Base-by-base conservation (phyloP, 306 rosid genomes). In the Trifolium subterraneum region DNA sequence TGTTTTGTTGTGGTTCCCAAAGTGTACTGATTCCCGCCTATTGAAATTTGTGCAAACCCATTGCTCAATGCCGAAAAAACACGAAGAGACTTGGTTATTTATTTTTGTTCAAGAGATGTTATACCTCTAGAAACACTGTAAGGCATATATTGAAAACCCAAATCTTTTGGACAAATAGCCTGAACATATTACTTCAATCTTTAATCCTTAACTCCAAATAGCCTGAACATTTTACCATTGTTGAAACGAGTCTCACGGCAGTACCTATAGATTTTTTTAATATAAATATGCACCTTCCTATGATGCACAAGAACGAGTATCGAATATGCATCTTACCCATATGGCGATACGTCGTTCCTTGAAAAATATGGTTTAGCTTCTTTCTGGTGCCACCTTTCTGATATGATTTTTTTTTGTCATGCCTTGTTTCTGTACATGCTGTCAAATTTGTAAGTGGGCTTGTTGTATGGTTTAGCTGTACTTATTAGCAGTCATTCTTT, bases 51-150 rank as follows among this genome's bases (percentile, higher is more conserved):
- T 3, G 38, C 54, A 22, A 50, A 62, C 16, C 22, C 3, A 33
- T 18, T 25, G 25, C 35, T 70, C 72, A 72, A 64, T 71, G 68
- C 29, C 51, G 36, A 75, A 65, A 39, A 31, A 8, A 58, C 63
- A 33, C 1, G 9, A 44, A 39, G 72, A 38, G 48, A 20, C 60
- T 44, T 50, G 13, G 27, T 52, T 25, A 3, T 70, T 29, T 71
- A 5, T 59, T 55, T n/a, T 73, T 41, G 58, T 60, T 77, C 38
- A 31, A 58, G 25, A 42, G 41, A 64, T 47, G 35, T 31, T 54
- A 47, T 56, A 19, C 39, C 9, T 50, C 8, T 50, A n/a, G 56
- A 50, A 45, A 16, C 19, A 4, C 18, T 14, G n/a, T n/a, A 23
- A 23, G 1, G 25, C 25, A 41, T 41, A 41, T 41, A 41, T 10